phyloP scores from a whole-genome alignment of 805 yeast species.

The Dipodascopsis uninucleata region DNA sequence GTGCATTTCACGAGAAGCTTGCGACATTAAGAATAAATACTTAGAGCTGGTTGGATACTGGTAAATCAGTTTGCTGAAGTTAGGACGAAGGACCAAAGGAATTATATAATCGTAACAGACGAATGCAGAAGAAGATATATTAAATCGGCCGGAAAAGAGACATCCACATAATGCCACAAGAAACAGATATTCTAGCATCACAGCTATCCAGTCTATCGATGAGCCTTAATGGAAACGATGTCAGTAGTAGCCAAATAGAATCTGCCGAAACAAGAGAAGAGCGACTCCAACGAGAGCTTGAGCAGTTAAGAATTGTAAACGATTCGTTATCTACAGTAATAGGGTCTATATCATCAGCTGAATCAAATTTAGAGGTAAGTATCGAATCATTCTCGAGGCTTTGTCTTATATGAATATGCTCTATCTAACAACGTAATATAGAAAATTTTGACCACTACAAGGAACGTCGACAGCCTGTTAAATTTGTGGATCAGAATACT shows the following conservation, averaged over 20 bases:
- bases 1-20: too few species aligned
- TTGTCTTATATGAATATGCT: background rate
- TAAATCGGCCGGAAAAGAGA: too few species aligned
- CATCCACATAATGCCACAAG: constrained; percentile 10
- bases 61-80: too few species aligned
- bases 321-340: constrained; percentile 15
- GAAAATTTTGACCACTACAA: constrained; percentile 26
- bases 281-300: constrained; percentile 12
- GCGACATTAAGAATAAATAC: too few species aligned
- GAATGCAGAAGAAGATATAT: too few species aligned
- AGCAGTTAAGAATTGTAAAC: constrained; percentile 20
- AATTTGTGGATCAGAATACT: constrained; percentile 34
- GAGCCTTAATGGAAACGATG: constrained; percentile 1
- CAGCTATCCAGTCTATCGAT: constrained; percentile 15
- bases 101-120: too few species aligned
- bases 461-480: constrained; percentile 33
- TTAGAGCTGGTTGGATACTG: too few species aligned
- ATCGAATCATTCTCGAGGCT: background rate
- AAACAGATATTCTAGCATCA: constrained; percentile 10
- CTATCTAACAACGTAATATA: constrained; percentile 2
- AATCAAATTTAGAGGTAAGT: constrained; percentile 20
- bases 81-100: too few species aligned
- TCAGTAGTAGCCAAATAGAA: background rate
- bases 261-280: constrained; percentile 9
- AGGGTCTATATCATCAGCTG: constrained; percentile 18